Evolutionary conservation across 371 early-diverging fungal species (phyloP).

Genomic region (Zopfochytrium polystomum): DNA sequence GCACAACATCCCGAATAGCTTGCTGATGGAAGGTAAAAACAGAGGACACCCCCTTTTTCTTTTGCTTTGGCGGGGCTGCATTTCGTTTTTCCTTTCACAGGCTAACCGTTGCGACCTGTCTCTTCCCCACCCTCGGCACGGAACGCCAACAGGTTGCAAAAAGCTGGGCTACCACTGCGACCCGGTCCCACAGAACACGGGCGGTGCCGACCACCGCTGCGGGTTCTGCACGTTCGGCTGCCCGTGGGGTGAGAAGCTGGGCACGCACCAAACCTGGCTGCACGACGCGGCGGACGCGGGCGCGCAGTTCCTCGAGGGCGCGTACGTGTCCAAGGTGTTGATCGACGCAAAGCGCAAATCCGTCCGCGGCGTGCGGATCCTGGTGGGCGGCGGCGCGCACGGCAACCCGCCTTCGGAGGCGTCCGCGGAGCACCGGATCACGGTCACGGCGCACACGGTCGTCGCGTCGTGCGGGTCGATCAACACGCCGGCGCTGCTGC

Average conservation of each 20-base stretch:
- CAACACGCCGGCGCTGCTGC: constrained; percentile 64
- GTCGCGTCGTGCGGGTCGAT: constrained; percentile 66
- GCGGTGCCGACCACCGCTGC: constrained; percentile 58
- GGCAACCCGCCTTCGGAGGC: constrained; percentile 14
- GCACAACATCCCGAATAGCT: constrained; percentile 60
- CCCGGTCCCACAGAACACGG: constrained; percentile 67
- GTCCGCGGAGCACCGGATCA: background rate
- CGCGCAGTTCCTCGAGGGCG: constrained; percentile 59
- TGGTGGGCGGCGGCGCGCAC: constrained; percentile 43
- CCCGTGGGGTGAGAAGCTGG: constrained; percentile 67
- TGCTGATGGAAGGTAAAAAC: constrained; percentile 59
- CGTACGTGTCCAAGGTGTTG: constrained; percentile 56
- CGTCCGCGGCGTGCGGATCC: too few species aligned
- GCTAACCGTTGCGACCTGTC: too few species aligned
- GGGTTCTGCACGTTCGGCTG: constrained; percentile 70
- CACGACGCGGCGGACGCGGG: constrained; percentile 62
- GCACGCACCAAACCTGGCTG: constrained; percentile 64
- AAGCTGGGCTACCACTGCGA: constrained; percentile 59
- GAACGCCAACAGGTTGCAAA: too few species aligned
- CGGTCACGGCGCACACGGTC: constrained; percentile 55
- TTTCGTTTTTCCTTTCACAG: too few species aligned
- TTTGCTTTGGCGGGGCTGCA: too few species aligned
- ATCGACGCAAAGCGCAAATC: too few species aligned
- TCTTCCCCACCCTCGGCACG: too few species aligned
- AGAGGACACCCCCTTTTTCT: too few species aligned